Evolutionary conservation across 2,329 filamentous ascomycete species (phyloP).

Genomic region (Fusarium sp.): DNA sequence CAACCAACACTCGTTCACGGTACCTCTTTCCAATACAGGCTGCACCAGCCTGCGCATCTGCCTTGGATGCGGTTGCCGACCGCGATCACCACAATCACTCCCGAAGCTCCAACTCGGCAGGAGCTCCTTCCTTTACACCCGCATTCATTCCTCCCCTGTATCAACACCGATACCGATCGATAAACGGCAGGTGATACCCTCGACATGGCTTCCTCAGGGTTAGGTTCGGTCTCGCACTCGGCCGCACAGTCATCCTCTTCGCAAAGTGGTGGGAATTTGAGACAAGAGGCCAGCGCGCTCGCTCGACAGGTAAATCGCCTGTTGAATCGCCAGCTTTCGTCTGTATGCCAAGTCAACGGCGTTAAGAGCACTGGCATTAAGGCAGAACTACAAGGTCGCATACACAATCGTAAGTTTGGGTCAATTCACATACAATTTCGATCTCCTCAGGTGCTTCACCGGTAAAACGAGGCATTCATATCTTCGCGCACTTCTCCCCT

Average conservation of each 20-base stretch:
- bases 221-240: constrained; percentile 39
- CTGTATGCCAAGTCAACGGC: constrained; percentile 79
- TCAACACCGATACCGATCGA: constrained; percentile 16
- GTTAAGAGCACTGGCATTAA: constrained; percentile 87
- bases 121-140: constrained; percentile 22
- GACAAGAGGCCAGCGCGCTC: constrained; percentile 60
- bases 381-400: constrained; percentile 80
- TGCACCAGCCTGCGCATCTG: constrained; percentile 40
- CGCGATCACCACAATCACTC: constrained; percentile 35
- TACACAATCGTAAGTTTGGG: constrained; percentile 76
- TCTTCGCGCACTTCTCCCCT: background rate
- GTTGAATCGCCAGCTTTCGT: constrained; percentile 75
- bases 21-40: constrained; percentile 34
- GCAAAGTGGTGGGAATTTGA: constrained; percentile 48
- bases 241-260: constrained; percentile 30
- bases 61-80: constrained; percentile 47
- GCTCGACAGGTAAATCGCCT: constrained; percentile 60
- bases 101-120: constrained; percentile 25
- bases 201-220: constrained; percentile 45
- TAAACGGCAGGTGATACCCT: constrained; percentile 29
- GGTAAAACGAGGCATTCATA: background rate
- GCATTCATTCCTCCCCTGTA: background rate
- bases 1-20: constrained; percentile 8
- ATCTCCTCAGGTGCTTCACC: background rate
- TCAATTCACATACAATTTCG: background rate